Base-by-base conservation (phyloP, 805 yeast species). In the Suhomyces canberraensis region DNA sequence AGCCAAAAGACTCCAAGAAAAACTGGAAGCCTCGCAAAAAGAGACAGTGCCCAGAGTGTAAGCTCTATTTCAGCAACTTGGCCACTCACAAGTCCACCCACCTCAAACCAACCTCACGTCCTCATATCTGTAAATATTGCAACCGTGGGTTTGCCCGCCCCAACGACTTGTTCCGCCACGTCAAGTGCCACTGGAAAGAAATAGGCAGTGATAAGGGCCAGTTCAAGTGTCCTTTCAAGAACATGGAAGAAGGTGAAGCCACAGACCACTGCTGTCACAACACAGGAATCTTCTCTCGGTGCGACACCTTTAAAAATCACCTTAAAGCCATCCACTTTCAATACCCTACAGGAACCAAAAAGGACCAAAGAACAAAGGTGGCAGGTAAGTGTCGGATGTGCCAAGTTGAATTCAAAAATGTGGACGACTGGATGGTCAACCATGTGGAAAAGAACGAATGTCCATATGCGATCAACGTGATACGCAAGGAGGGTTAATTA, bases 291-390 rank as follows among this genome's bases (percentile, higher is more conserved):
- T 89, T 89, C 51, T 79, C 89, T 9, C 72, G 97, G 34, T 84
- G 96, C 56, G 97, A 89, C 56, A 89, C 97, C 4, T 89, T 78
- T 64, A 89, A 89, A 54, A 89, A 89, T 61, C 97, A 89, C 61
- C 68, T 89, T 43, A 86, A 85, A 57, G 95, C 96, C 2, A 73
- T 89, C 43, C 97, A 89, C 55, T 89, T 89, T 58, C 83, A 78
- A 46, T 89, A 89, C 59, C 96, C 96, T 4, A 74, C 75, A 26
- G 95, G 95, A 5, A 88, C 95, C 3, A 78, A 81, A 54, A 87
- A 88, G 60, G 79, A 76, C 42, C 84, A 86, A 50, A 73, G 97
- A 44, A 58, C 62, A 15, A 73, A 76, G 35, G 85, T 81, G 28
- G 58, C 71, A 15, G 97, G 97, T 6, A 68, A 67, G 38, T 90